A percentile compares a stretch with the other conserved stretches of the same genome.
phyloP scores from a whole-genome alignment of 495 filamentous ascomycete genomes.

The Aspergillus ellipticus region DNA sequence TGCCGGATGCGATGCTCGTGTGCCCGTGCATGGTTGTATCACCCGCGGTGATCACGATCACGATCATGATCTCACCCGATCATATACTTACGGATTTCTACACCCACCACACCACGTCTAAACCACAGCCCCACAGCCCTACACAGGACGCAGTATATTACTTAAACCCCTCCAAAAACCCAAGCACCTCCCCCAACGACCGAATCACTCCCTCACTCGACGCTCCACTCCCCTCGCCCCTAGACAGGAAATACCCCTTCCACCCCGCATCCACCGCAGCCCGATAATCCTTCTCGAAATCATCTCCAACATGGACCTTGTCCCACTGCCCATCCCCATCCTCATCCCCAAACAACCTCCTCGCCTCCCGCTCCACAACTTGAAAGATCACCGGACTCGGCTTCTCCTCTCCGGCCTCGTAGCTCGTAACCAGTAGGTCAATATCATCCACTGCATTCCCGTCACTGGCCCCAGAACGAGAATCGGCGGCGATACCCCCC shows the following conservation, averaged over 20 bases:
- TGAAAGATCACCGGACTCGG: constrained; percentile 61
- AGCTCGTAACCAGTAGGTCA: constrained; percentile 66
- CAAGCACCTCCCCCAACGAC: constrained; percentile 30
- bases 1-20: too few species aligned
- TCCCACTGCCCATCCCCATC: constrained; percentile 30
- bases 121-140: too few species aligned
- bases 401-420: constrained; percentile 69
- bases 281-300: constrained; percentile 57
- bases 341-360: constrained; percentile 10
- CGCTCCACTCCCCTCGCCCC: constrained; percentile 17
- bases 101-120: too few species aligned
- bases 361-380: constrained; percentile 49
- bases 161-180: background rate
- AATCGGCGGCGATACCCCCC: too few species aligned
- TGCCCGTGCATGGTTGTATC: too few species aligned
- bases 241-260: constrained; percentile 52
- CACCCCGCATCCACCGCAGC: constrained; percentile 62
- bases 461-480: too few species aligned
- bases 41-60: too few species aligned
- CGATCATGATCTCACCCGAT: too few species aligned
- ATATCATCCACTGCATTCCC: too few species aligned
- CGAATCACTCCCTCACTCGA: constrained; percentile 18
- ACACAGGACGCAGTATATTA: background rate
- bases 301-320: constrained; percentile 67
- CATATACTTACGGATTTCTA: too few species aligned